Percentiles rank a stretch among this genome's conserved stretches.
Conservation (phyloP, 176 grass and related monocot species). For the Triticum dicoccoides region DNA sequence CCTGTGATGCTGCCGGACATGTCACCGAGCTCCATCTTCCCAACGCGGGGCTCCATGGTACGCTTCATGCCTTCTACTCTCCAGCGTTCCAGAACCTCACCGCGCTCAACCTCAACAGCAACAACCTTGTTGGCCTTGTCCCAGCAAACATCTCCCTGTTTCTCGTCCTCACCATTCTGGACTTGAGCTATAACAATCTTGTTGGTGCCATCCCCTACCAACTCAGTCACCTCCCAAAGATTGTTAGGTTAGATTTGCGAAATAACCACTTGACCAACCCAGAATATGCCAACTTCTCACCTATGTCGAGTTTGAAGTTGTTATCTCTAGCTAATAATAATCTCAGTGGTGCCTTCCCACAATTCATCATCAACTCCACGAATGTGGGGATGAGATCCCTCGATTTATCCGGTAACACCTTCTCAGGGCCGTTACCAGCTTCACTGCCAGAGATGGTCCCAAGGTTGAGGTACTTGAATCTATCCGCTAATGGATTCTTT, state of each 20-base stretch:
- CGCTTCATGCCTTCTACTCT: conserved; percentile 34
- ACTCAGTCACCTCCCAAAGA: neutral
- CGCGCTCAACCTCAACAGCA: conserved; percentile 23
- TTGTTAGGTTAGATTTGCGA: neutral
- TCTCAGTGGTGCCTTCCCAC: neutral
- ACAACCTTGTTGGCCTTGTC: conserved; percentile 26
- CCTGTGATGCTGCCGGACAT: conserved; percentile 21
- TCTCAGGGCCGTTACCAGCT: conserved; percentile 25
- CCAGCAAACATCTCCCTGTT: conserved; percentile 31
- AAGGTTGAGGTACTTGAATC: conserved; percentile 16
- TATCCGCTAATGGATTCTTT: conserved; percentile 27
- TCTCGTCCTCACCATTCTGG: neutral
- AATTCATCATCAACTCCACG: neutral
- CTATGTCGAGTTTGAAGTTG: neutral
- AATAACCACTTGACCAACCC: neutral
- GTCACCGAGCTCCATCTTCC: conserved; percentile 24
- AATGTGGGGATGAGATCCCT: conserved; percentile 20
- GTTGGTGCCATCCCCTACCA: conserved; percentile 14
- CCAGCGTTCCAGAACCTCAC: conserved; percentile 16
- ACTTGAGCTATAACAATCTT: neutral
- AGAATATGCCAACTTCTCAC: neutral
- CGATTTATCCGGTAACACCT: conserved; percentile 35
- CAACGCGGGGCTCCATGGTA: conserved; percentile 1
- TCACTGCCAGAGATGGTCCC: conserved; percentile 25
- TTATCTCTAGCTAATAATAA: neutral